These are phyloP conservation scores for Thelonectria rubi DNA, from an alignment of 2,329 filamentous ascomycete genomes.

Conservation along the genomic window DNA sequence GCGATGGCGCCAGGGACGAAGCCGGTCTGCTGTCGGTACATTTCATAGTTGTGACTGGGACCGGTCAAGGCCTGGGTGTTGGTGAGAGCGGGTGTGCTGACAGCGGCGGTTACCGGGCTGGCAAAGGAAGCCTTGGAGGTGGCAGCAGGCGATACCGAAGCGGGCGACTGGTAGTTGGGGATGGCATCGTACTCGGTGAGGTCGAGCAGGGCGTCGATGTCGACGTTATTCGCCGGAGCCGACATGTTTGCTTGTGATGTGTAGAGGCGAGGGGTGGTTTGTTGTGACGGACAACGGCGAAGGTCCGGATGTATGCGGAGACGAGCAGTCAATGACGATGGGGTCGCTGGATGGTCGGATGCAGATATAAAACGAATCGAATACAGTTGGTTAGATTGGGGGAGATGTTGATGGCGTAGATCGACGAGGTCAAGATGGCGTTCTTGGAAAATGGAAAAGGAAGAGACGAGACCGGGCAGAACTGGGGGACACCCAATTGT, in stretches of 20 bases:
- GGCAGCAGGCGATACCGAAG: slow-evolving; percentile 62
- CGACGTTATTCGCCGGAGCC: slow-evolving; percentile 56
- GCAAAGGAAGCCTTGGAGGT: slow-evolving; percentile 64
- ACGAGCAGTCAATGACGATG: slow-evolving; percentile 17
- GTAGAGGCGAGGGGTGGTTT: slow-evolving; percentile 4
- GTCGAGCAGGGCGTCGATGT: slow-evolving; percentile 68
- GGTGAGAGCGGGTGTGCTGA: slow-evolving; percentile 64
- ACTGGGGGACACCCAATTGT: slow-evolving; percentile 40
- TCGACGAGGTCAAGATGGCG: slow-evolving; percentile 20
- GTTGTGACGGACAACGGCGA: slow-evolving; percentile 25
- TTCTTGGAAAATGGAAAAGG: slow-evolving; percentile 37
- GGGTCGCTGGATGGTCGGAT: background rate
- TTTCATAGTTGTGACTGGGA: slow-evolving; percentile 93
- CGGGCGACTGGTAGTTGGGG: slow-evolving; percentile 65
- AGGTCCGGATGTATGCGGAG: slow-evolving; percentile 13
- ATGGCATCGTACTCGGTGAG: slow-evolving; percentile 70
- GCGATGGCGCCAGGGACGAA: slow-evolving; percentile 85
- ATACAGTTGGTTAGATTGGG: slow-evolving; percentile 13
- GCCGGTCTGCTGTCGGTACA: slow-evolving; percentile 95
- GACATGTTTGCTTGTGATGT: slow-evolving; percentile 47
- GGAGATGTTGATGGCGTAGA: slow-evolving; percentile 26
- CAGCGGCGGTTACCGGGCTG: slow-evolving; percentile 60
- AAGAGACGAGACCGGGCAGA: slow-evolving; percentile 41
- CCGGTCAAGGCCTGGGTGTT: slow-evolving; percentile 73
- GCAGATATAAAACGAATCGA: slow-evolving; percentile 14